Percentiles rank a stretch among this genome's conserved stretches.
Evolutionary conservation across 1,284 basidiomycete species (phyloP).

Genomic region (Anthracocystis setariae): DNA sequence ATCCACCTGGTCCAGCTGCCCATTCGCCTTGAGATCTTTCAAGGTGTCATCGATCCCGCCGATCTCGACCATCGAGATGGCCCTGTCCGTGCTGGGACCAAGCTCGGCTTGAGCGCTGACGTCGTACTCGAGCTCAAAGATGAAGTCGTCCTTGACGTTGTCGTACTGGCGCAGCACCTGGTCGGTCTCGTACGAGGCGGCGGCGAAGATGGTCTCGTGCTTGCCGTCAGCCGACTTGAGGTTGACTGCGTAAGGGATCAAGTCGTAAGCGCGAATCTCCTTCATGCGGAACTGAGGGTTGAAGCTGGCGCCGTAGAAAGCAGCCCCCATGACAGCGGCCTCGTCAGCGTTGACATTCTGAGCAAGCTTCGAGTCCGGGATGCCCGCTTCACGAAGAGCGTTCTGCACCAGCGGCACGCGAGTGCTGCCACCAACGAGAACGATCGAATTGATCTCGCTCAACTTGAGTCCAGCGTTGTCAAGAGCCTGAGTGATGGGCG

Average conservation of each 20-base stretch:
- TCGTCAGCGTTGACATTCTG: slow-evolving; percentile 97
- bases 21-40: slow-evolving; percentile 49
- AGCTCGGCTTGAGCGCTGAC: slow-evolving; percentile 36
- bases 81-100: slow-evolving; percentile 20
- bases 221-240: slow-evolving; percentile 48
- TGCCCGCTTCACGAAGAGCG: slow-evolving; percentile 64
- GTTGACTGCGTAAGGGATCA: slow-evolving; percentile 59
- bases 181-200: slow-evolving; percentile 46
- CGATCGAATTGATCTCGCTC: slow-evolving; percentile 83
- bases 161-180: slow-evolving; percentile 43
- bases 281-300: slow-evolving; percentile 96
- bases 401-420: slow-evolving; percentile 91
- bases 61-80: slow-evolving; percentile 52
- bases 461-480: slow-evolving; percentile 76
- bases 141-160: slow-evolving; percentile 54
- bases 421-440: slow-evolving; percentile 88
- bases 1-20: slow-evolving; percentile 59
- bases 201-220: slow-evolving; percentile 53
- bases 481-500: slow-evolving; percentile 78
- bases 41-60: slow-evolving; percentile 54
- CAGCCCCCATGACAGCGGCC: slow-evolving; percentile 89
- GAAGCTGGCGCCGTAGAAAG: slow-evolving; percentile 87
- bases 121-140: slow-evolving; percentile 56
- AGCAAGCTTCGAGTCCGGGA: slow-evolving; percentile 63
- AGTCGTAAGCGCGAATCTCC: slow-evolving; percentile 83